phyloP scores from a whole-genome alignment of 2,329 filamentous ascomycete species.

The Rasamsonia emersonii region DNA sequence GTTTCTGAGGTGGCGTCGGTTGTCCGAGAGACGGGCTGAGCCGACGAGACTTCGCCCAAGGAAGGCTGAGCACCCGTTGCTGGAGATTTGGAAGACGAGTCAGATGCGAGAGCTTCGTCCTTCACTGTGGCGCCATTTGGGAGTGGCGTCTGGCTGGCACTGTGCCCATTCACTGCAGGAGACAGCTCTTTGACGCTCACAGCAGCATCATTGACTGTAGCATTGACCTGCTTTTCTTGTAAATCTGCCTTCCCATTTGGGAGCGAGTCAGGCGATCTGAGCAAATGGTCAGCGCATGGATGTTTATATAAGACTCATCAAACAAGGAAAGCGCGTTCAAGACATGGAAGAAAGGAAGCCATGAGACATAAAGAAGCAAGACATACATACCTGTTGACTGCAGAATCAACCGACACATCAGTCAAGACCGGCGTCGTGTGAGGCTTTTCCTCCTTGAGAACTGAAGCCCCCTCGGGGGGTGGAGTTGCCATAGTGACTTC shows the following conservation, averaged over 20 bases:
- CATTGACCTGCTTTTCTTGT: constrained; percentile 8
- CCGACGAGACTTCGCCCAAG: background rate
- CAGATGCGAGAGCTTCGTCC: constrained; percentile 9
- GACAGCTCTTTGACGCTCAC: constrained; percentile 5
- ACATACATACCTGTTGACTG: constrained; percentile 21
- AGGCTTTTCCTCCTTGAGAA: constrained; percentile 33
- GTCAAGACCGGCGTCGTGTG: constrained; percentile 29
- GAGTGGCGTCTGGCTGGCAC: constrained; percentile 12
- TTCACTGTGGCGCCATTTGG: constrained; percentile 20
- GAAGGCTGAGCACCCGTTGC: constrained; percentile 8
- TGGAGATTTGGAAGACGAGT: constrained; percentile 24
- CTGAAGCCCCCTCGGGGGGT: constrained; percentile 31
- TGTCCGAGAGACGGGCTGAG: too few species aligned
- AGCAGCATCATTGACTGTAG: constrained; percentile 5
- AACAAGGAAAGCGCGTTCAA: background rate
- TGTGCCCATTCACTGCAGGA: constrained; percentile 23
- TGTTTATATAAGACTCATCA: background rate
- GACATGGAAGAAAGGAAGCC: background rate
- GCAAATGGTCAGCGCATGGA: constrained; percentile 12
- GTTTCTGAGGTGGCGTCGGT: too few species aligned
- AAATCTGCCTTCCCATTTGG: constrained; percentile 17
- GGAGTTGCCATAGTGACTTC: constrained; percentile 32
- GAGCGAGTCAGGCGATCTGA: constrained; percentile 16
- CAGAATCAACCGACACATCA: constrained; percentile 21
- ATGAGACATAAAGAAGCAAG: background rate